Evolutionary conservation across 2,329 filamentous ascomycete genomes (phyloP).

Genomic region (Phyllachora maydis): DNA sequence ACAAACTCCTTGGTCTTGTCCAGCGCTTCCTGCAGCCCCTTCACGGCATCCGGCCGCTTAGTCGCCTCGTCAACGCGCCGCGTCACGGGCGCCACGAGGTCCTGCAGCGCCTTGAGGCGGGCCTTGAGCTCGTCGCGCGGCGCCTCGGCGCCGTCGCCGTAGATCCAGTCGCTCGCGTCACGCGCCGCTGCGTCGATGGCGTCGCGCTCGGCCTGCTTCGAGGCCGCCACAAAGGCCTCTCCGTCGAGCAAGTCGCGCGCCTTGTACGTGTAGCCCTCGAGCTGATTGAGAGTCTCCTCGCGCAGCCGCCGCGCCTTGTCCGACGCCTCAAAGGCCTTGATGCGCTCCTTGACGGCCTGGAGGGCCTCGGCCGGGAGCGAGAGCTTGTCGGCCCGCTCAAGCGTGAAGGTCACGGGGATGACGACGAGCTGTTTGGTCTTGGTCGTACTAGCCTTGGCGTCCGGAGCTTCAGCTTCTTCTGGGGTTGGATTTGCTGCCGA

Average conservation of each 20-base stretch:
- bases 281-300: slow-evolving; percentile 75
- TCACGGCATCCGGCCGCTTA: slow-evolving; percentile 49
- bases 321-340: slow-evolving; percentile 70
- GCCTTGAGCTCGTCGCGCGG: slow-evolving; percentile 52
- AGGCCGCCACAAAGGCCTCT: slow-evolving; percentile 49
- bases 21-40: slow-evolving; percentile 47
- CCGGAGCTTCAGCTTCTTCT: slow-evolving; percentile 25
- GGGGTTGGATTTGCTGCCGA: no score
- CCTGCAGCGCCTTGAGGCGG: slow-evolving; percentile 57
- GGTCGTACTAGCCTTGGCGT: slow-evolving; percentile 31
- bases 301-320: slow-evolving; percentile 57
- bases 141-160: slow-evolving; percentile 64
- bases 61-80: slow-evolving; percentile 52
- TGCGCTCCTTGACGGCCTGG: slow-evolving; percentile 39
- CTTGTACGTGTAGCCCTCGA: slow-evolving; percentile 88
- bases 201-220: slow-evolving; percentile 46
- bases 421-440: slow-evolving; percentile 37
- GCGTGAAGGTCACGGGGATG: slow-evolving; percentile 26
- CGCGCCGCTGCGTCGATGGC: slow-evolving; percentile 47
- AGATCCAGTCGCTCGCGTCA: slow-evolving; percentile 72
- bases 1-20: slow-evolving; percentile 52
- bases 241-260: slow-evolving; percentile 66
- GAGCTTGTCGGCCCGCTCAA: slow-evolving; percentile 28
- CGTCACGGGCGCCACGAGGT: slow-evolving; percentile 58
- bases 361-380: slow-evolving; percentile 26